Base-by-base conservation (phyloP, 225 moss, liverwort and hornwort species). In the Rhytidiadelphus loreus region DNA sequence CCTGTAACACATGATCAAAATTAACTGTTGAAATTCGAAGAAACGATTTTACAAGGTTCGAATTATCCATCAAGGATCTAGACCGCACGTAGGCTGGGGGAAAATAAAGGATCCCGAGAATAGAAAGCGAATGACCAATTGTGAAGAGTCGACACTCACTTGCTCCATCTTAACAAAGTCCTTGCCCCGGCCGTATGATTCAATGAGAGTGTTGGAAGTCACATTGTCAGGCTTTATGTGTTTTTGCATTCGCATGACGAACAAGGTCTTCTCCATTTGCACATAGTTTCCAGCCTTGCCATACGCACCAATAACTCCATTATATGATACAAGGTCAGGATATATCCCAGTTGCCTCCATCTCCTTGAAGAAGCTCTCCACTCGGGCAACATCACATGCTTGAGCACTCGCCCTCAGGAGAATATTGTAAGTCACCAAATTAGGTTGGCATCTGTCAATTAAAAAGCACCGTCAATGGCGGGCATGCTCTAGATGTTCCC, bases 391-490 rank as follows among this genome's bases (percentile, higher is more conserved):
- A 46, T 96, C 87, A 61, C 95, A 92, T 79, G 91, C 72, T 91
- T 96, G 94, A n/a, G 99, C 97, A 75, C 96, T 94, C 59, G 96
- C 99, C 88, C 97, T 93, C 82, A 93, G 86, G 70, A 99, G 94
- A 82, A 96, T 99, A 92, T 99, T 99, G 90, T 96, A 99, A 25
- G 96, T 97, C 66, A 99, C 99, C 90, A 96, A 82, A 89, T 97
- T 99, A 60, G 99, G 99, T 88, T 88, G 95, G 90, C 96, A 97
- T 81, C 95, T 95, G 86, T 64, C 61, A 78, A 75, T 71, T 46
- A n/a, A 46, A 69, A 82, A 80, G 46, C 63, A 84, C 87, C 62
- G 44, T 85, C 85, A 89, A 39, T 43, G 15, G 63, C 33, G 29
- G 29, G 18, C 57, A 81, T 43, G 65, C 32, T 55, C 41, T 56